Percentiles rank a stretch among this genome's conserved stretches.
Evolutionary conservation across 371 early-diverging fungal genomes (phyloP).

Genomic region (Rhizopus delemar): DNA sequence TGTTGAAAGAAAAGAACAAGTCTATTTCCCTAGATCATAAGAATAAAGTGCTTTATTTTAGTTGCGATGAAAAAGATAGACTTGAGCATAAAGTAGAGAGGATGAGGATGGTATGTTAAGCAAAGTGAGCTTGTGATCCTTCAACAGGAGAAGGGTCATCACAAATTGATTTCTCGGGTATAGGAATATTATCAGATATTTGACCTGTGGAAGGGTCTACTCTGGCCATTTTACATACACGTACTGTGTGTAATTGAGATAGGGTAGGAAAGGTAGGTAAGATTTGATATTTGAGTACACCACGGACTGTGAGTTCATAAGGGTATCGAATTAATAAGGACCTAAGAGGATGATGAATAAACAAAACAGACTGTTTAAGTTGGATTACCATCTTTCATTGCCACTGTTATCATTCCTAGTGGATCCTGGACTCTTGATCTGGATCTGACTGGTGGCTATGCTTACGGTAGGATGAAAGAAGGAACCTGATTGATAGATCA

Average conservation of each 20-base stretch:
- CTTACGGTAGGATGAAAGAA: slow-evolving; percentile 18
- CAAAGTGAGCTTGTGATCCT: slow-evolving; percentile 1
- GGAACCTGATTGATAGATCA: slow-evolving; percentile 25
- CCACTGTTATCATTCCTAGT: slow-evolving; percentile 29
- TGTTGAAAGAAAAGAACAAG: no score
- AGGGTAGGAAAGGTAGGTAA: slow-evolving; percentile 28
- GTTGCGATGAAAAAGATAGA: no score
- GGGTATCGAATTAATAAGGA: slow-evolving; percentile 56
- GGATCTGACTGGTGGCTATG: slow-evolving; percentile 29
- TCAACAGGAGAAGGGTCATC: slow-evolving; percentile 31
- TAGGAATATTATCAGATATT: slow-evolving; percentile 28
- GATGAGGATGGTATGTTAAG: no score
- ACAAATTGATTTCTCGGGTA: slow-evolving; percentile 36
- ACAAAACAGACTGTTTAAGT: background rate
- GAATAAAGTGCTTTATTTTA: no score
- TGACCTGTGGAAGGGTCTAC: slow-evolving; percentile 52
- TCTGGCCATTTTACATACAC: slow-evolving; percentile 45
- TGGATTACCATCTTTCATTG: slow-evolving; percentile 26
- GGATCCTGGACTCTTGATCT: slow-evolving; percentile 27
- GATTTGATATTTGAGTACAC: slow-evolving; percentile 63
- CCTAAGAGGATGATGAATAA: slow-evolving; percentile 25
- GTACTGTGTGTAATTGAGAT: slow-evolving; percentile 33
- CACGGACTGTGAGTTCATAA: slow-evolving; percentile 67
- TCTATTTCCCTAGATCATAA: no score
- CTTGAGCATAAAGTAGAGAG: no score